A percentile compares a stretch with the other conserved stretches of the same genome.
Conservation (phyloP, 768 basidiomycete species). For the Leccinum olivaceopallidum region DNA sequence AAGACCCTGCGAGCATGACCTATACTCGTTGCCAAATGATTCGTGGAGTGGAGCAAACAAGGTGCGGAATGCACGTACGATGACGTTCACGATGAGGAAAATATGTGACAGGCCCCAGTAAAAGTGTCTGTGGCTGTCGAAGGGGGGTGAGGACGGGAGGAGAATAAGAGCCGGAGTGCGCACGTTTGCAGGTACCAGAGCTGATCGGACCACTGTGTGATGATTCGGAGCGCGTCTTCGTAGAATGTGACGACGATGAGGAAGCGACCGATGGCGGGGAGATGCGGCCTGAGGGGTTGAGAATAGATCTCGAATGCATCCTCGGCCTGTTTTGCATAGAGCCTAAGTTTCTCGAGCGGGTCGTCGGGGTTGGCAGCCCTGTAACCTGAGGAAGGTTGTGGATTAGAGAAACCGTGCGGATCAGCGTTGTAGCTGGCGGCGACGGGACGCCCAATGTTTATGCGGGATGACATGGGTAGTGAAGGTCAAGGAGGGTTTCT, state of each 20-base stretch:
- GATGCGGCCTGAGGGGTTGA: constrained; percentile 89
- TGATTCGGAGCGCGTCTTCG: constrained; percentile 92
- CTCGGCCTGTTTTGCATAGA: constrained; percentile 75
- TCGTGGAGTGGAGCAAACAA: background rate
- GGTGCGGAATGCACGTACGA: constrained; percentile 55
- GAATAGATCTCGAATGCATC: constrained; percentile 92
- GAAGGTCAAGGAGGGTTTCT: constrained; percentile 2
- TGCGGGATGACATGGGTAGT: constrained; percentile 70
- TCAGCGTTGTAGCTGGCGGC: constrained; percentile 60
- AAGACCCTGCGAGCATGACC: constrained; percentile 88
- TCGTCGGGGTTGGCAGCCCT: constrained; percentile 80
- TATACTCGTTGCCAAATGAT: constrained; percentile 32
- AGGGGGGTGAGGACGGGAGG: constrained; percentile 8
- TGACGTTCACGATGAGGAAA: constrained; percentile 88
- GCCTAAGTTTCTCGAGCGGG: constrained; percentile 76
- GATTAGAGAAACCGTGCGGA: constrained; percentile 80
- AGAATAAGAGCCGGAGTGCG: constrained; percentile 32
- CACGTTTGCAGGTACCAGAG: constrained; percentile 97
- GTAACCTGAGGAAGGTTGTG: constrained; percentile 68
- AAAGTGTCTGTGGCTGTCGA: constrained; percentile 84
- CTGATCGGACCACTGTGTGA: constrained; percentile 96
- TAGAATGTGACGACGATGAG: constrained; percentile 97
- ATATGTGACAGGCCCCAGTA: constrained; percentile 94
- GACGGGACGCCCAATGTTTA: constrained; percentile 77
- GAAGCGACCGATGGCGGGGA: constrained; percentile 94